Base-by-base conservation (phyloP, 106 monocot species). In the Narthecium ossifragum region DNA sequence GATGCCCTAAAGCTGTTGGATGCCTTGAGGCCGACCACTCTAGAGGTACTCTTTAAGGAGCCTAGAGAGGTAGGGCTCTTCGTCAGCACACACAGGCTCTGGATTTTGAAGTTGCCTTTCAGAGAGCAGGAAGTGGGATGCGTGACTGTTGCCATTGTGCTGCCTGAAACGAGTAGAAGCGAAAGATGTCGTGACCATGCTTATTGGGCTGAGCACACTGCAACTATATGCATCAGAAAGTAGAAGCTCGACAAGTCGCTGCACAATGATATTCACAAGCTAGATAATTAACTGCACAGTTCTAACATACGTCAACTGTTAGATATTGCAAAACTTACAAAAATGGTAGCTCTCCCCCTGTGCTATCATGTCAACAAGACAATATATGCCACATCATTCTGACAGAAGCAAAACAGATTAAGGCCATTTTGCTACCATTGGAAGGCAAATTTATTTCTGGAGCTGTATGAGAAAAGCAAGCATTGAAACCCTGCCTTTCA, bases 401-500 rank as follows among this genome's bases (percentile, higher is more conserved):
- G 1, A 26, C 33, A 53, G 53, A 61, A 67, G 29, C 43, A 38
- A 55, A 74, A n/a, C n/a, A n/a, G n/a, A 47, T 67, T 22, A 40
- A 53, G 34, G 24, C 30, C 6, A 49, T 17, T 31, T 43, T 70
- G 53, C 21, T 40, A 47, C 26, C 45, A 47, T 67, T 33, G 27
- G 21, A 52, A 28, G 71, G 59, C 65, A 25, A 26, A 13, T 30
- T 66, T 41, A 31, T 31, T 71, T 77, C 1, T 54, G 77, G 77
- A 77, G 66, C 71, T 17, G 2, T 66, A 71, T 77, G 77, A 77
- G 70, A 77, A 77, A 66, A 46, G 54, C 66, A 77, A 46, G 54
- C 65, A 62, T 3, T 30, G 37, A 41, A n/a, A 65, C 52, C 54
- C 40, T 53, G 53, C 65, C 71, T 29, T 77, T 66, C 77, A 77